phyloP scores from a whole-genome alignment of 148 eudicot genomes.

The Oxyria digyna region DNA sequence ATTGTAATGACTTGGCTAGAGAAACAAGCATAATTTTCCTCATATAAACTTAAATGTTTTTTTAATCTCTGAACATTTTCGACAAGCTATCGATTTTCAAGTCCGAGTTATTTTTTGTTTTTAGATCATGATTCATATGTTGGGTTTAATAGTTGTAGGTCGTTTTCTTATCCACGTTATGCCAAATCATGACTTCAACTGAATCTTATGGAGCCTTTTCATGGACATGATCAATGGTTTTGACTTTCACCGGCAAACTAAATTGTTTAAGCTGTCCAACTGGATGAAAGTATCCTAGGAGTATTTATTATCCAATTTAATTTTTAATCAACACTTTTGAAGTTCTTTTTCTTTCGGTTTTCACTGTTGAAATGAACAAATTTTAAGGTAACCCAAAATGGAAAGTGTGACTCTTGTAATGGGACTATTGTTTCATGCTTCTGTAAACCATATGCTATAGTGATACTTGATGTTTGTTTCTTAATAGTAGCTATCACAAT shows the following conservation, averaged over 20 bases:
- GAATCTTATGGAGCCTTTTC: too few relatives aligned
- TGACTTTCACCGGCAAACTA: background rate
- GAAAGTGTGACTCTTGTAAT: background rate
- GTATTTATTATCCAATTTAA: background rate
- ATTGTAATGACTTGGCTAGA: background rate
- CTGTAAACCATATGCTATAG: background rate
- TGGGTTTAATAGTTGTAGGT: background rate
- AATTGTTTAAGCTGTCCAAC: background rate
- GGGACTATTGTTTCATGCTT: background rate
- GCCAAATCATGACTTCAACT: background rate
- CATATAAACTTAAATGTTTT: background rate
- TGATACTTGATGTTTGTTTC: background rate
- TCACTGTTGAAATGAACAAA: background rate
- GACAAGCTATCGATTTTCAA: background rate
- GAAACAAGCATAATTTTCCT: background rate
- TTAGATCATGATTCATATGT: background rate
- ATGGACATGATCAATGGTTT: background rate
- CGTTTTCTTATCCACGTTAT: background rate
- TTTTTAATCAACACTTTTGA: background rate
- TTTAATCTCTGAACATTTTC: background rate
- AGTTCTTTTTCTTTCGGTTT: background rate
- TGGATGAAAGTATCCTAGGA: background rate
- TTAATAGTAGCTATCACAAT: background rate
- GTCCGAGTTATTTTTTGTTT: background rate
- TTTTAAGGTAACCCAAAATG: background rate